Evolutionary conservation across 495 filamentous ascomycete species (phyloP), one percentile per base, ranked within the genome.

Genomic region (Penicillium bialowiezense): DNA sequence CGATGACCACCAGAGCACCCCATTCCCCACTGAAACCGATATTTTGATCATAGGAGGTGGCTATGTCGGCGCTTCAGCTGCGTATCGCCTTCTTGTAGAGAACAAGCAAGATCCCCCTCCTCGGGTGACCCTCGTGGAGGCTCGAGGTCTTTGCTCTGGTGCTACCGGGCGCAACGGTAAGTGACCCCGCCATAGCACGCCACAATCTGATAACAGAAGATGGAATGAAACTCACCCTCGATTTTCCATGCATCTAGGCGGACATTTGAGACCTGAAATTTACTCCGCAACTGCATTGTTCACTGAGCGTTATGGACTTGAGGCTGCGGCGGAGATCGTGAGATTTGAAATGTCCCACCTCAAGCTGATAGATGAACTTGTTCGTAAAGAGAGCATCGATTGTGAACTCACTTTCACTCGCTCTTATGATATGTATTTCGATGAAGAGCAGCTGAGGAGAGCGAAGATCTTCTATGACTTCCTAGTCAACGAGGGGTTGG

Each of bases 31-130:
- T 0, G 60, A 67, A 7, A 77, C 72, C 26, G 82, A 88, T 37
- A 77, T 78, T 7, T 68, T 89, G n/a, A 82, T 90, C 20, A 80
- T 90, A 31, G 87, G 87, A 7, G 83, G 80, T 44, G 87, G 86
- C 5, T 89, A 88, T 48, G 81, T 82, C 3, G 87, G 86, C 9
- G 74, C 82, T 0, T 72, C 75, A 1, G 64, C 83, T 5, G 85
- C 87, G 3, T 84, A 79, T 69, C 74, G 82, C 35, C 68, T 89
- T 1, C 71, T 86, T 26, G 50, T 50, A n/a, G 46, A 64, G 23
- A 24, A 51, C 19, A 40, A 49, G 8, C 45, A 54, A 12, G 34
- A 54, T 7, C 29, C 36, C 2, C 4, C 52, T 13, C 65, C 63
- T 0, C 48, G 55, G 3, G 61, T 73, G 24, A 62, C 63, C 2